Percentiles rank a stretch among this genome's conserved stretches.
These are phyloP conservation scores for Yamadazyma friedrichii DNA, from an alignment of 1,139 yeast genomes.

Conservation along the genomic window DNA sequence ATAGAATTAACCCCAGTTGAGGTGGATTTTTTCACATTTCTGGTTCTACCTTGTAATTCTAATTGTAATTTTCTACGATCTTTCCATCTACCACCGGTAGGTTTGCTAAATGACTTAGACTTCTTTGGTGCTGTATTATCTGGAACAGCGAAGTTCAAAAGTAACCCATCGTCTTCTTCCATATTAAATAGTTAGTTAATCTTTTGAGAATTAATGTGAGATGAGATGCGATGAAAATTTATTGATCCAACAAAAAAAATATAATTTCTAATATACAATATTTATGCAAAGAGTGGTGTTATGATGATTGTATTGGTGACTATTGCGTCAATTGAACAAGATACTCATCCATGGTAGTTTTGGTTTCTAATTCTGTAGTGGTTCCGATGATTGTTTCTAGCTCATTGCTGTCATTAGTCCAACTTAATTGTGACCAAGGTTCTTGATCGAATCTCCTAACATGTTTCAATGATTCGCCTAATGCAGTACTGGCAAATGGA, in stretches of 20 bases:
- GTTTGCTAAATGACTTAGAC: slow-evolving; percentile 28
- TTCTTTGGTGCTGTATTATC: slow-evolving; percentile 11
- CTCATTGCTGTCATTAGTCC: slow-evolving; percentile 31
- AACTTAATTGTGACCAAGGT: slow-evolving; percentile 46
- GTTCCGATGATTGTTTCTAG: background rate
- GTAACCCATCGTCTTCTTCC: slow-evolving; percentile 59
- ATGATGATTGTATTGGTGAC: background rate
- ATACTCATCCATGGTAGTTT: slow-evolving; percentile 8
- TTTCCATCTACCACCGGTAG: slow-evolving; percentile 76
- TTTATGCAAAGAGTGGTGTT: background rate
- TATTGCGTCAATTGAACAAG: slow-evolving; percentile 6
- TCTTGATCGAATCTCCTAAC: slow-evolving; percentile 79
- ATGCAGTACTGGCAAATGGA: slow-evolving; percentile 62
- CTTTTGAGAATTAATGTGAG: slow-evolving; percentile 6
- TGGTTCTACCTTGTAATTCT: slow-evolving; percentile 45
- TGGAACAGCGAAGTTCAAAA: slow-evolving; percentile 58
- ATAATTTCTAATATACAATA: slow-evolving; percentile 1
- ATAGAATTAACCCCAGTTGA: slow-evolving; percentile 40
- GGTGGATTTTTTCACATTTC: slow-evolving; percentile 25
- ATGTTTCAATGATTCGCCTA: slow-evolving; percentile 79
- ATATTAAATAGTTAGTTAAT: slow-evolving; percentile 9
- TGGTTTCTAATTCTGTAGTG: slow-evolving; percentile 1
- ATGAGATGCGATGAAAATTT: slow-evolving; percentile 7
- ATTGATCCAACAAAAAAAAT: background rate
- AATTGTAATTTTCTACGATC: slow-evolving; percentile 66